phyloP scores from a whole-genome alignment of 164 flowering plant genomes.

The Vitis rotundifolia region DNA sequence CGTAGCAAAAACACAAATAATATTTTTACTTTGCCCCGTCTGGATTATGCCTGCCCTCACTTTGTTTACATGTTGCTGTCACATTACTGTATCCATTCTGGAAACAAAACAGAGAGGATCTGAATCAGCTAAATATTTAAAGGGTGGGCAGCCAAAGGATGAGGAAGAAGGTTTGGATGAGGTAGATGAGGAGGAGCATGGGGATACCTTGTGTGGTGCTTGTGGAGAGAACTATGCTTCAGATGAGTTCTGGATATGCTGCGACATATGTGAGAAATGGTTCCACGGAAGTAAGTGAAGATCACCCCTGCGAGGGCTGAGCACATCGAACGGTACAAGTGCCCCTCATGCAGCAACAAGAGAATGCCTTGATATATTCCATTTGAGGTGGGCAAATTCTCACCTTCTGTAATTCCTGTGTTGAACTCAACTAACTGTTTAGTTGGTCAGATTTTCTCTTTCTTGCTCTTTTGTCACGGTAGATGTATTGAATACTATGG shows the following conservation, averaged over 20 bases:
- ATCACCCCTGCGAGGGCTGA: slow-evolving; percentile 85
- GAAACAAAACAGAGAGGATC: slow-evolving; percentile 38
- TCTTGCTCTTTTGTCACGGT: slow-evolving; percentile 13
- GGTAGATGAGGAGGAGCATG: slow-evolving; percentile 72
- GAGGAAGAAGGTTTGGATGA: slow-evolving; percentile 57
- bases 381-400: slow-evolving; percentile 10
- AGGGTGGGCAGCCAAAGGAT: slow-evolving; percentile 41
- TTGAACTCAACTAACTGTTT: slow-evolving; percentile 19
- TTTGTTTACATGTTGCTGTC: not conserved
- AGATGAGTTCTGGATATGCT: slow-evolving; percentile 94
- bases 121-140: slow-evolving; percentile 49
- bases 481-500: slow-evolving; percentile 12
- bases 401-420: slow-evolving; percentile 9
- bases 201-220: slow-evolving; percentile 83
- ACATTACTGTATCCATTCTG: not conserved
- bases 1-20: not conserved
- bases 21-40: not conserved
- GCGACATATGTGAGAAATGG: slow-evolving; percentile 88
- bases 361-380: slow-evolving; percentile 43
- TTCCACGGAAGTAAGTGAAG: slow-evolving; percentile 90
- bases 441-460: slow-evolving; percentile 17
- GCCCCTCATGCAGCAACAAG: slow-evolving; percentile 88
- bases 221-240: slow-evolving; percentile 83
- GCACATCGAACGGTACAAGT: slow-evolving; percentile 94
- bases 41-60: no score